Percentiles rank a stretch among this genome's conserved stretches.
phyloP scores from a whole-genome alignment of 768 basidiomycete genomes.

The Trametes coccinea region DNA sequence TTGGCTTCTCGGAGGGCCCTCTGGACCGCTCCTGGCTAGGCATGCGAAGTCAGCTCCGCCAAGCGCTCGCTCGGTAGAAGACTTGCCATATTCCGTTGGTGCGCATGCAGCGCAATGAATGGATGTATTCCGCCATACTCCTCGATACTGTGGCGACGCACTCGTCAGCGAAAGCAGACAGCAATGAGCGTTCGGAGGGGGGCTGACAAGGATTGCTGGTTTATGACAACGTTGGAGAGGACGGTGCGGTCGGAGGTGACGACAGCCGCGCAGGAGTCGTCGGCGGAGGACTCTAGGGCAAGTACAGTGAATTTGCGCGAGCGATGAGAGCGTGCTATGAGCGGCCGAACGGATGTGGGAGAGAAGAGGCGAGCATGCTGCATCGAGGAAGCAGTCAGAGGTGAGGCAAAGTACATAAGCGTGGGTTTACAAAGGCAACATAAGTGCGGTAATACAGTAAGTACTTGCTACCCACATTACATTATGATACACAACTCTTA shows the following conservation, averaged over 20 bases:
- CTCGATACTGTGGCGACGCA: conserved; percentile 48
- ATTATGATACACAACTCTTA: too few species aligned
- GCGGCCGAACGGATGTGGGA: not conserved
- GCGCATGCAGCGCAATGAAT: conserved; percentile 70
- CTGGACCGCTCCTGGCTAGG: conserved; percentile 71
- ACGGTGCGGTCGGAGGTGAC: conserved; percentile 70
- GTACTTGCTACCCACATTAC: too few species aligned
- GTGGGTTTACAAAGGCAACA: not conserved
- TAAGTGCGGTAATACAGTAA: too few species aligned
- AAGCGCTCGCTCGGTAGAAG: not conserved
- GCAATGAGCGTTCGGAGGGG: not conserved
- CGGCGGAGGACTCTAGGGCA: conserved; percentile 85
- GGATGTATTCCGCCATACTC: conserved; percentile 76
- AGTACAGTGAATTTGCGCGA: conserved; percentile 56
- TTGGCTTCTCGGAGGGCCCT: conserved; percentile 68
- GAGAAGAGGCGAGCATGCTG: not conserved
- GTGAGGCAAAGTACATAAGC: not conserved
- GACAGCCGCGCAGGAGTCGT: conserved; percentile 91
- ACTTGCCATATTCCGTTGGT: conserved; percentile 75
- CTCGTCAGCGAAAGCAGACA: not conserved
- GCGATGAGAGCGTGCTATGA: not conserved
- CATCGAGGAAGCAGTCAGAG: not conserved
- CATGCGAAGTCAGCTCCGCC: not conserved
- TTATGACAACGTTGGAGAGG: conserved; percentile 83
- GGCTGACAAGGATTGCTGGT: conserved; percentile 68